phyloP scores from a whole-genome alignment of 345 rosid genomes.

The Toxicodendron radicans region DNA sequence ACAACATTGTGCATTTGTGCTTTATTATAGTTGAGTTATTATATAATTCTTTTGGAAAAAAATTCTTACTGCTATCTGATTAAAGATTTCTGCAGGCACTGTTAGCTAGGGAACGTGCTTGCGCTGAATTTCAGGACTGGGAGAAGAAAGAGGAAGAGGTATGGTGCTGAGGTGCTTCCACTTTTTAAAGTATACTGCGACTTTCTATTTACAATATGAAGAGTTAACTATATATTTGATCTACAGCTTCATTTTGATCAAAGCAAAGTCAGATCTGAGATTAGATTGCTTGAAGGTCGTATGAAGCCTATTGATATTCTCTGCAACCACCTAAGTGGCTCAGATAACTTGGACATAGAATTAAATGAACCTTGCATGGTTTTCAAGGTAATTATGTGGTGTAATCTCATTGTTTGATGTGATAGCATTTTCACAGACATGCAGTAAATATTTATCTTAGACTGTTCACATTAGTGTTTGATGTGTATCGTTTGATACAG shows the following conservation, averaged over 20 bases:
- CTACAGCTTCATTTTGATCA: conserved; percentile 93
- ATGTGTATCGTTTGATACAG: conserved; percentile 35
- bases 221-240: conserved; percentile 24
- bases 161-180: conserved; percentile 4
- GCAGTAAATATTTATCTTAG: conserved; percentile 4
- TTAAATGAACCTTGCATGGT: conserved; percentile 86
- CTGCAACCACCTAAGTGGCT: conserved; percentile 77
- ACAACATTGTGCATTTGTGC: conserved; percentile 1
- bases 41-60: neutral
- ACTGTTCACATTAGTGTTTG: conserved; percentile 14
- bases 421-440: neutral
- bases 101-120: conserved; percentile 92
- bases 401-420: neutral
- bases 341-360: conserved; percentile 79
- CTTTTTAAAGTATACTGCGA: neutral
- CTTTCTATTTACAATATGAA: conserved; percentile 12
- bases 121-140: conserved; percentile 97
- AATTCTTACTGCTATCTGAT: too few species aligned
- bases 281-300: conserved; percentile 84
- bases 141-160: conserved; percentile 99
- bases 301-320: conserved; percentile 83
- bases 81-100: conserved; percentile 52
- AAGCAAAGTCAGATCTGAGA: conserved; percentile 92
- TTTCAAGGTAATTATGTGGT: conserved; percentile 59
- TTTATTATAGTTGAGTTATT: conserved; percentile 1